Evolutionary conservation across 352 stramenopile species (phyloP).

Genomic region (Pythium phragmitis): DNA sequence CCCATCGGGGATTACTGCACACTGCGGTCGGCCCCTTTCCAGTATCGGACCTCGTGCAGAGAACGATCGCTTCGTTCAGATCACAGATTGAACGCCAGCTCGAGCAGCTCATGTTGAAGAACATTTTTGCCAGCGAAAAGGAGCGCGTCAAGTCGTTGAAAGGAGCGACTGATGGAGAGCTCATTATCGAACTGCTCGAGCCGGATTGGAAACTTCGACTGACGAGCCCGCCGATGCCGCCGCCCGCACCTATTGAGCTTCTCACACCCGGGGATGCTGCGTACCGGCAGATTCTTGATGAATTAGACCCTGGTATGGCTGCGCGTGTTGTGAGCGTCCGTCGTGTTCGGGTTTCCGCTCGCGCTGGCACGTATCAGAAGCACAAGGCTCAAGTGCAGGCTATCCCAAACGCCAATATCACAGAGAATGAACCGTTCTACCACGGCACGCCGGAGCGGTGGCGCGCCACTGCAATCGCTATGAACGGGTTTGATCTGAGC

Average conservation of each 20-base stretch:
- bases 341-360: conserved; percentile 1
- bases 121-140: not conserved
- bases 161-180: not conserved
- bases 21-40: not conserved
- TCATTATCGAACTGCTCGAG: conserved; percentile 1
- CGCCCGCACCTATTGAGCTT: not conserved
- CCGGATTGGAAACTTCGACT: conserved; percentile 7
- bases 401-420: not conserved
- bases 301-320: not conserved
- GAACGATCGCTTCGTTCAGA: not conserved
- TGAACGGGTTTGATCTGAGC: conserved; percentile 28
- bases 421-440: conserved; percentile 18
- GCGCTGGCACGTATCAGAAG: not conserved
- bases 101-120: conserved; percentile 6
- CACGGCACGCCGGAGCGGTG: conserved; percentile 31
- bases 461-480: conserved; percentile 26
- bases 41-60: conserved; percentile 3
- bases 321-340: conserved; percentile 3
- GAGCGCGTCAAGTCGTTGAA: conserved; percentile 1
- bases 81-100: not conserved
- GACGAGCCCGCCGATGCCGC: not conserved
- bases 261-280: not conserved
- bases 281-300: not conserved
- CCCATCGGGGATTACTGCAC: not conserved
- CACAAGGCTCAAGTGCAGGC: not conserved